phyloP scores from a whole-genome alignment of 2,329 filamentous ascomycete species.

The Trichoderma afroharzianum region DNA sequence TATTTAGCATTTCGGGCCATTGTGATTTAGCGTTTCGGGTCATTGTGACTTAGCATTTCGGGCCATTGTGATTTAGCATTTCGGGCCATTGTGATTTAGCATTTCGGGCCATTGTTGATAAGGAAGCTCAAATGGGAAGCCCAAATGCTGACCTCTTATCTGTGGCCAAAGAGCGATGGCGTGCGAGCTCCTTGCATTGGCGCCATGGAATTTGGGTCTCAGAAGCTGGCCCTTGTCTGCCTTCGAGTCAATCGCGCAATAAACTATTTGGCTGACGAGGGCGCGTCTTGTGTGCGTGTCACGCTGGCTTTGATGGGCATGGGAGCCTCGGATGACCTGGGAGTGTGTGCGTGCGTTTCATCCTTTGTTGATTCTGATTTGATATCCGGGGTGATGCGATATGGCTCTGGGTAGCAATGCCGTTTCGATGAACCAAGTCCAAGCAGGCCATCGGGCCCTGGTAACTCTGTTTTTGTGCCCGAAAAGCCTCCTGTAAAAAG shows the following conservation, averaged over 20 bases:
- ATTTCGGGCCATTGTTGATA: not conserved
- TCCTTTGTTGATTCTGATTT: not conserved
- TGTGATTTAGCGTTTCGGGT: too few species aligned
- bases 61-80: not conserved
- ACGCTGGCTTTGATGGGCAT: constrained; percentile 2
- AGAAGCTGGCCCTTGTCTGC: not conserved
- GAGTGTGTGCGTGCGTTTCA: not conserved
- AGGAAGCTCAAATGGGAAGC: too few species aligned
- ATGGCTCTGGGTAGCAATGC: constrained; percentile 12
- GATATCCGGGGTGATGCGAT: not conserved
- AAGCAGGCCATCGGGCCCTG: not conserved
- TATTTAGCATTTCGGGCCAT: not conserved
- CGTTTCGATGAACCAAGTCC: not conserved
- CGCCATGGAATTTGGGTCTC: constrained; percentile 12
- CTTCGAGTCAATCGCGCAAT: constrained; percentile 18
- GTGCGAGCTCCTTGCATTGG: constrained; percentile 14
- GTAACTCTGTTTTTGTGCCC: not conserved
- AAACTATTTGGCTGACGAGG: constrained; percentile 15
- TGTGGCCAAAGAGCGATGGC: constrained; percentile 5
- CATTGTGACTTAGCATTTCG: too few species aligned
- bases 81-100: too few species aligned
- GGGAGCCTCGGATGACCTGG: constrained; percentile 7
- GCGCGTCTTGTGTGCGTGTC: constrained; percentile 15
- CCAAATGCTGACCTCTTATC: not conserved
- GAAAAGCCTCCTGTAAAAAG: not conserved